Percentiles rank a stretch among this genome's conserved stretches.
These are phyloP conservation scores for Ceratorhiza oryzae-sativae DNA, from an alignment of 1,284 basidiomycete species.

Conservation along the genomic window DNA sequence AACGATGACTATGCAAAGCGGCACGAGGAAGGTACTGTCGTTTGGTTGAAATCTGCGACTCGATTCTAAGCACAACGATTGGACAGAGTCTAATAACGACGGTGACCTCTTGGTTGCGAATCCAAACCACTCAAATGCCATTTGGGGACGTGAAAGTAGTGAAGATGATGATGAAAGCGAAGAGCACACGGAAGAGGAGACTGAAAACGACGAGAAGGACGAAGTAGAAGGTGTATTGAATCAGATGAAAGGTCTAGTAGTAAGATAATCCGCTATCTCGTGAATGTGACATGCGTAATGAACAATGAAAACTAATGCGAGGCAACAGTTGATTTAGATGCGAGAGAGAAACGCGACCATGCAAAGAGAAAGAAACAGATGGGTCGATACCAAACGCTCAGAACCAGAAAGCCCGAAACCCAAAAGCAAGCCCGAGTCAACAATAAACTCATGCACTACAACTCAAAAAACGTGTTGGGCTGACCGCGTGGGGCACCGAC, in stretches of 20 bases:
- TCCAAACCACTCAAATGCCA: conserved; percentile 57
- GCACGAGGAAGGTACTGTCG: conserved; percentile 56
- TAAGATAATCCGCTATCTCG: conserved; percentile 20
- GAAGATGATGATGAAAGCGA: conserved; percentile 39
- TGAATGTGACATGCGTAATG: conserved; percentile 18
- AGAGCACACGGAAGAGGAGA: background rate
- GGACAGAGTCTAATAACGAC: conserved; percentile 51
- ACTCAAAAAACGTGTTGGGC: background rate
- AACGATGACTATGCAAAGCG: conserved; percentile 67
- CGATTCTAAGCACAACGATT: conserved; percentile 4
- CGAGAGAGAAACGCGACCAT: background rate
- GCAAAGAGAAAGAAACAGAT: conserved; percentile 3
- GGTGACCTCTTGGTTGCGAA: conserved; percentile 64
- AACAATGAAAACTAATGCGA: conserved; percentile 14
- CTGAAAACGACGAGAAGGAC: conserved; percentile 41
- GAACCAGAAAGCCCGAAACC: conserved; percentile 2
- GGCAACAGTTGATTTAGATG: conserved; percentile 6
- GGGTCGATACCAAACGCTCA: background rate
- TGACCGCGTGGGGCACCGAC: background rate
- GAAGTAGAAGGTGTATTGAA: conserved; percentile 40
- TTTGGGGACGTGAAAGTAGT: conserved; percentile 44
- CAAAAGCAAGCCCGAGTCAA: background rate
- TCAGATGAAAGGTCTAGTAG: conserved; percentile 23
- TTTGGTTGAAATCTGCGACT: background rate
- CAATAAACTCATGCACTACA: background rate